phyloP scores from a whole-genome alignment of 129 eudicot species.

The Flaveria brownii region DNA sequence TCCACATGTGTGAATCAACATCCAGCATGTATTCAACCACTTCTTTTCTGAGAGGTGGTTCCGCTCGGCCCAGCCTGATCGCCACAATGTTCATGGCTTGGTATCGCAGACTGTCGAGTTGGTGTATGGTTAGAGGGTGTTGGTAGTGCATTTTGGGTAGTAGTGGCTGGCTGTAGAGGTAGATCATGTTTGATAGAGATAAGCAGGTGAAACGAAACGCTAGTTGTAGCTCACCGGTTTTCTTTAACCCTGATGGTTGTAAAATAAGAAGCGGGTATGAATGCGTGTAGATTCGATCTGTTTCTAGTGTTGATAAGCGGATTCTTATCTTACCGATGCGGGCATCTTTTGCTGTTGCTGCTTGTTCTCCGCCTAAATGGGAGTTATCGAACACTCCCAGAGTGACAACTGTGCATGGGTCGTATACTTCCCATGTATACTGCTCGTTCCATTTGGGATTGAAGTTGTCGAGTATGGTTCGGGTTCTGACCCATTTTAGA shows the following conservation, averaged over 20 bases:
- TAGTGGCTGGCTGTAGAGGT: slow-evolving; percentile 74
- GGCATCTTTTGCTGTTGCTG: slow-evolving; percentile 52
- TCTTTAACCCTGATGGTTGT: slow-evolving; percentile 80
- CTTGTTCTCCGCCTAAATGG: slow-evolving; percentile 65
- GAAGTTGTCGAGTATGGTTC: slow-evolving; percentile 75
- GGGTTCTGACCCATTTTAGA: slow-evolving; percentile 91
- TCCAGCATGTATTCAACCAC: slow-evolving; percentile 83
- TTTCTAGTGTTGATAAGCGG: slow-evolving; percentile 79
- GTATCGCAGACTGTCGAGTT: slow-evolving; percentile 66
- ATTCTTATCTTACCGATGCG: slow-evolving; percentile 91
- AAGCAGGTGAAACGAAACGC: slow-evolving; percentile 90
- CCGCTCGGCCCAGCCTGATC: slow-evolving; percentile 57
- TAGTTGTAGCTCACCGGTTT: slow-evolving; percentile 86
- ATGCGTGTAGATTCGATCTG: slow-evolving; percentile 78
- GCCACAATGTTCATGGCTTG: slow-evolving; percentile 73
- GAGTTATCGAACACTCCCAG: slow-evolving; percentile 83
- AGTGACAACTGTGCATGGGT: slow-evolving; percentile 87
- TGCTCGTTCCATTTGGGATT: slow-evolving; percentile 97
- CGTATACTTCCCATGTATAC: slow-evolving; percentile 96
- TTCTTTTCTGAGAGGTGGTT: slow-evolving; percentile 72
- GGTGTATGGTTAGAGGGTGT: slow-evolving; percentile 76
- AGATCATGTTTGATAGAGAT: slow-evolving; percentile 73
- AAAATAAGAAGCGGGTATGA: slow-evolving; percentile 86
- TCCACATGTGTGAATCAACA: slow-evolving; percentile 88
- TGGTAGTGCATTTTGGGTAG: slow-evolving; percentile 91